phyloP scores from a whole-genome alignment of 345 rosid genomes.

The Eucalyptus tenuipes region DNA sequence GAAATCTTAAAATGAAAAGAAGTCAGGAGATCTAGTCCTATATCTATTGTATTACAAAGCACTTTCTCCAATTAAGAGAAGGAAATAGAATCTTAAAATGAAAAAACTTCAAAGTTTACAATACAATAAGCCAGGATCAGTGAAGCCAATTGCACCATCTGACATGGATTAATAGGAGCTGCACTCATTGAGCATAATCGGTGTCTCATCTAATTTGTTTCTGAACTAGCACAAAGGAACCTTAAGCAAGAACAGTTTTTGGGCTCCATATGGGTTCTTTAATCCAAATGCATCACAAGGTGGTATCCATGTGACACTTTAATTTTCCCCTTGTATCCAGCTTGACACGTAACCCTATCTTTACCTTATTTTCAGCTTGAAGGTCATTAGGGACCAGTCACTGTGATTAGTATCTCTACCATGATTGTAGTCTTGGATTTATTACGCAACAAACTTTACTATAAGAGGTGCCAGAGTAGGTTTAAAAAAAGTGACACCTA shows the following conservation, averaged over 20 bases:
- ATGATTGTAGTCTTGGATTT: neutral
- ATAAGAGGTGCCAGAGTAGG: neutral
- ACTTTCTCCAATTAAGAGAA: neutral
- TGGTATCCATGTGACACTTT: neutral
- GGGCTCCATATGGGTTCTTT: neutral
- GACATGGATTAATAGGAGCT: neutral
- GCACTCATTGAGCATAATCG: neutral
- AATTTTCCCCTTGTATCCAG: neutral
- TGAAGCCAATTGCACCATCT: neutral
- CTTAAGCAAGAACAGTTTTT: neutral
- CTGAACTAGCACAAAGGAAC: neutral
- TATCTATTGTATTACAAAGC: neutral
- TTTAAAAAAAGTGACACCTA: conserved; percentile 24
- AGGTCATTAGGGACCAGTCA: neutral
- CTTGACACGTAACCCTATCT: neutral
- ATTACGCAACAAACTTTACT: neutral
- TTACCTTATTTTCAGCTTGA: neutral
- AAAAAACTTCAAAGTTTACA: neutral
- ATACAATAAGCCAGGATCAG: neutral
- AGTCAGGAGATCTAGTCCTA: neutral
- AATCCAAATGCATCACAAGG: neutral
- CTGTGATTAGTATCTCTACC: neutral
- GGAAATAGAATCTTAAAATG: neutral
- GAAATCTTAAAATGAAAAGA: conserved; percentile 12
- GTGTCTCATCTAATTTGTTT: neutral